Conservation (phyloP, 768 basidiomycete genomes). For the Cystoderma amianthinum region DNA sequence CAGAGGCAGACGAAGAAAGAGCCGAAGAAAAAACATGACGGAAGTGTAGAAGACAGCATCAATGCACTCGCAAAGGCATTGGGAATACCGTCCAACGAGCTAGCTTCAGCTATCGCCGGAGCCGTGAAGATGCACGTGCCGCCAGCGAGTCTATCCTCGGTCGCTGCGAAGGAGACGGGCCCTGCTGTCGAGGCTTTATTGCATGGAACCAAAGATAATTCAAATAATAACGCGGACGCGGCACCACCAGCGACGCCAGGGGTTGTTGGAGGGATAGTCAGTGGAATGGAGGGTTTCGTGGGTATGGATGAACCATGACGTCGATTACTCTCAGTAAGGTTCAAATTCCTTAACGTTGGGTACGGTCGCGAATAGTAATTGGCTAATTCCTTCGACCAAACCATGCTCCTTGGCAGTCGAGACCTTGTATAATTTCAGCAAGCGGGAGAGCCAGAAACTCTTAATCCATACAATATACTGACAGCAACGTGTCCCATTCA, state of each 20-base stretch:
- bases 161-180: conserved; percentile 42
- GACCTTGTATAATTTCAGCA: too few species aligned
- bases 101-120: conserved; percentile 58
- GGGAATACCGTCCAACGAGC: conserved; percentile 51
- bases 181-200: conserved; percentile 33
- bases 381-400: too few species aligned
- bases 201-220: conserved; percentile 12
- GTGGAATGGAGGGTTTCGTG: conserved; percentile 32
- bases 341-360: too few species aligned
- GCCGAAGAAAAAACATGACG: conserved; percentile 5
- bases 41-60: conserved; percentile 46
- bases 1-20: conserved; percentile 2
- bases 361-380: too few species aligned
- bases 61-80: conserved; percentile 54
- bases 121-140: conserved; percentile 56
- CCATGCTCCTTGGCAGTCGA: too few species aligned
- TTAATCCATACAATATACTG: too few species aligned
- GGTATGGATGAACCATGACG: conserved; percentile 38
- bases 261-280: conserved; percentile 21
- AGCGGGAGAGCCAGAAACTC: too few species aligned
- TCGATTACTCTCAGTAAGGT: neutral
- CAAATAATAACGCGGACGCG: conserved; percentile 5
- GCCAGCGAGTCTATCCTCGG: conserved; percentile 49
- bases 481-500: too few species aligned
- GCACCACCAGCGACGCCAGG: conserved; percentile 9